Conservation (phyloP, 305 asterid genomes). For the Solanum hybrid region DNA sequence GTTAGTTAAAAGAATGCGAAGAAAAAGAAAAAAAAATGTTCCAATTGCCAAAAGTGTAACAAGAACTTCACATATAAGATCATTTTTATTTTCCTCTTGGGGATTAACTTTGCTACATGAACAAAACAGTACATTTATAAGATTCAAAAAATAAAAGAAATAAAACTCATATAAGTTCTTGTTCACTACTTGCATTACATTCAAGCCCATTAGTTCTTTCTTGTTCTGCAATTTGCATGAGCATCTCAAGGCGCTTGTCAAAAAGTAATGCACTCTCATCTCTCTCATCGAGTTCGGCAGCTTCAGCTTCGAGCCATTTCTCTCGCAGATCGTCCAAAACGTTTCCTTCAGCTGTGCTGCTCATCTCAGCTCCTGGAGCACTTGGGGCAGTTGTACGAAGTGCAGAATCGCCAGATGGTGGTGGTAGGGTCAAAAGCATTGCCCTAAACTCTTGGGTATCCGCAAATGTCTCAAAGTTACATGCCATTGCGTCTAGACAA, state of each 20-base stretch:
- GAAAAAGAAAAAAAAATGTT: not conserved
- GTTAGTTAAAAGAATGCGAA: not conserved
- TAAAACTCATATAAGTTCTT: not conserved
- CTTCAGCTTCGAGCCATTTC: constrained; percentile 98
- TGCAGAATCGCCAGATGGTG: constrained; percentile 85
- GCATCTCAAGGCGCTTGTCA: constrained; percentile 95
- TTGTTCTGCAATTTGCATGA: constrained; percentile 56
- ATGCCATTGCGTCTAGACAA: constrained; percentile 71
- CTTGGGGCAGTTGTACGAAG: constrained; percentile 83
- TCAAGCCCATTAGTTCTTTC: constrained; percentile 34
- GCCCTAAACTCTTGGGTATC: constrained; percentile 71
- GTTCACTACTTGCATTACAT: not conserved
- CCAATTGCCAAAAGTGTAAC: not conserved
- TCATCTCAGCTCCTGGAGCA: constrained; percentile 82
- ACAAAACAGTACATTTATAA: not conserved
- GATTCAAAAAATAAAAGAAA: not conserved
- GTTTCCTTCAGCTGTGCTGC: constrained; percentile 43
- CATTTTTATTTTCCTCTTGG: not conserved
- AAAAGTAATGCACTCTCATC: constrained; percentile 80
- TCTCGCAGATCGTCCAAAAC: constrained; percentile 82
- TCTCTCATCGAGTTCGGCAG: constrained; percentile 84
- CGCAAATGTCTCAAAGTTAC: constrained; percentile 83
- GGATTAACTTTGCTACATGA: not conserved
- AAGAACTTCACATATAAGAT: not conserved
- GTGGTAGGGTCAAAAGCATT: constrained; percentile 81